A percentile compares a stretch with the other conserved stretches of the same genome.
Conservation (phyloP, 192 early-diverging fungal genomes). For the Coemansia umbellata region DNA sequence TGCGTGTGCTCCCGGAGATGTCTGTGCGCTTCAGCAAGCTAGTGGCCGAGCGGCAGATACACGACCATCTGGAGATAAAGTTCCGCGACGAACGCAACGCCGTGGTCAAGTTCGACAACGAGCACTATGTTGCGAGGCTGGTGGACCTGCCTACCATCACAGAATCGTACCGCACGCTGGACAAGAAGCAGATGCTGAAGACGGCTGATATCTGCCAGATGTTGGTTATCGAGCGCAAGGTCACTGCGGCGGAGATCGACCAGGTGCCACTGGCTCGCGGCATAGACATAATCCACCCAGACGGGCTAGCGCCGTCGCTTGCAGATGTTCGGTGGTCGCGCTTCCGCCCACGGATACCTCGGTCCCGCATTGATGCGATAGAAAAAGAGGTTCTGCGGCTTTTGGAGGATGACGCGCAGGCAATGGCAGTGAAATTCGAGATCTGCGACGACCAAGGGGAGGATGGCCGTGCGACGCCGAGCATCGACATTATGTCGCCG, state of each 20-base stretch:
- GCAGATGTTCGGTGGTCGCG: constrained; percentile 20
- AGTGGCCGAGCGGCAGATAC: constrained; percentile 29
- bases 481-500: constrained; percentile 41
- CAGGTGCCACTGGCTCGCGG: constrained; percentile 19
- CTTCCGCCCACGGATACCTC: constrained; percentile 29
- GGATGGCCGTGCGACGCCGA: constrained; percentile 26
- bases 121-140: constrained; percentile 15
- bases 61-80: constrained; percentile 29
- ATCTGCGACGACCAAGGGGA: constrained; percentile 27
- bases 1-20: constrained; percentile 39
- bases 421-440: constrained; percentile 37
- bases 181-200: constrained; percentile 43
- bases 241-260: not conserved
- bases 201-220: constrained; percentile 48
- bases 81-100: constrained; percentile 43
- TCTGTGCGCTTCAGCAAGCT: constrained; percentile 17
- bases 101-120: constrained; percentile 13
- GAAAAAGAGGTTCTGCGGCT: constrained; percentile 37
- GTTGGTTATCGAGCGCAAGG: constrained; percentile 20
- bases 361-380: constrained; percentile 22
- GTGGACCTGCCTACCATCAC: constrained; percentile 44
- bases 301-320: constrained; percentile 30
- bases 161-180: constrained; percentile 34
- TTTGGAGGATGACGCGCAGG: constrained; percentile 40
- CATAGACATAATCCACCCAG: constrained; percentile 20